Conservation (phyloP, 164 flowering plant genomes). For the Umbilicus rupestris region DNA sequence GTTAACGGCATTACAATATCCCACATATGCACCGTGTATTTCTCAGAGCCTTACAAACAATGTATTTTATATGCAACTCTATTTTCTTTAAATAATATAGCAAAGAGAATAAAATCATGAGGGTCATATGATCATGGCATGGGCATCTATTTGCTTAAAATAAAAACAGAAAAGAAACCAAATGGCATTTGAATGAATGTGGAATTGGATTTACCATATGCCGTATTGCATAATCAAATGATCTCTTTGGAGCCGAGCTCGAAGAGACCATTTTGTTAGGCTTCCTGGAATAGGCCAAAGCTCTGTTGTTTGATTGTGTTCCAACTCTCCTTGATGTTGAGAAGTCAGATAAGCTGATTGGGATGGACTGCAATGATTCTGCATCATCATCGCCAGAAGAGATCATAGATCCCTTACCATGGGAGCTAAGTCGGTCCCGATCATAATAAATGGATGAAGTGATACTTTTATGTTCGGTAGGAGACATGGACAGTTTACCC, state of each 20-base stretch:
- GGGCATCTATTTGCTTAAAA: background rate
- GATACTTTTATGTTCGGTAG: constrained; percentile 75
- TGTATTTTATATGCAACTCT: background rate
- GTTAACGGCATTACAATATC: background rate
- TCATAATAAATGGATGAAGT: constrained; percentile 74
- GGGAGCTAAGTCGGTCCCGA: constrained; percentile 54
- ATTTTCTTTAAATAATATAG: background rate
- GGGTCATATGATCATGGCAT: background rate
- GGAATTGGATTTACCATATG: constrained; percentile 51
- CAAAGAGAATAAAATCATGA: background rate
- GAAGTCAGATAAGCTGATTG: constrained; percentile 32
- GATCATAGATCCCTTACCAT: constrained; percentile 73
- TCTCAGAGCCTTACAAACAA: background rate
- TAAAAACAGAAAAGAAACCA: too few species aligned
- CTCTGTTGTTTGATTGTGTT: constrained; percentile 40
- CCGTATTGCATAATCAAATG: constrained; percentile 69
- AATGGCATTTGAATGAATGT: background rate
- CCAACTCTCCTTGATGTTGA: constrained; percentile 34
- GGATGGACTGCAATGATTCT: constrained; percentile 61
- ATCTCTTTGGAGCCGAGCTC: constrained; percentile 82
- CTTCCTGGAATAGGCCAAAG: constrained; percentile 42
- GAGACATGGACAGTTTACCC: constrained; percentile 76
- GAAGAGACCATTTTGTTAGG: constrained; percentile 35
- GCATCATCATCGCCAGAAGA: constrained; percentile 90
- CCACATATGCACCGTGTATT: background rate